Evolutionary conservation across 768 basidiomycete genomes (phyloP).

Genomic region (Xerocomus spinulosus): DNA sequence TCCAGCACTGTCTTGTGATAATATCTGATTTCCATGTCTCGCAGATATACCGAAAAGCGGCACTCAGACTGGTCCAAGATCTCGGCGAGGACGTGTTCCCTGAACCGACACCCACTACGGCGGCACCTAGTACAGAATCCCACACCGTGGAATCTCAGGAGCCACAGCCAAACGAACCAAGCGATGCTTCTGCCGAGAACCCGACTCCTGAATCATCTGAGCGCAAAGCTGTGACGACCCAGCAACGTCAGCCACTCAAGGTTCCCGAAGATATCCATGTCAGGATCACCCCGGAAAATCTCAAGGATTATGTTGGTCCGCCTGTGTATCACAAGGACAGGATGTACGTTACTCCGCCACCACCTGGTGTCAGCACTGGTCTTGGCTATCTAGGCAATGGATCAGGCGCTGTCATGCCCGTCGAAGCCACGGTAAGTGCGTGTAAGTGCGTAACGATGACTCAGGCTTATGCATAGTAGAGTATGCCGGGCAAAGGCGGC

Average conservation of each 20-base stretch:
- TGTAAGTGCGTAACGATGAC: not conserved
- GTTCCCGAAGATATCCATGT: slow-evolving; percentile 80
- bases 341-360: slow-evolving; percentile 75
- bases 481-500: slow-evolving; percentile 93
- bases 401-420: slow-evolving; percentile 93
- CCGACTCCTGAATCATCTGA: slow-evolving; percentile 29
- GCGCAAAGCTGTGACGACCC: slow-evolving; percentile 64
- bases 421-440: slow-evolving; percentile 80
- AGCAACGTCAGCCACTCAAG: slow-evolving; percentile 70
- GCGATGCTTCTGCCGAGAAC: slow-evolving; percentile 12
- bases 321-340: slow-evolving; percentile 93
- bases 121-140: slow-evolving; percentile 13
- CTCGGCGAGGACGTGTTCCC: slow-evolving; percentile 84
- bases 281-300: slow-evolving; percentile 75
- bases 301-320: slow-evolving; percentile 96
- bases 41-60: slow-evolving; percentile 95
- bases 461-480: slow-evolving; percentile 38
- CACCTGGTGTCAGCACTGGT: slow-evolving; percentile 91
- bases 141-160: slow-evolving; percentile 51
- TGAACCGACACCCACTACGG: slow-evolving; percentile 46
- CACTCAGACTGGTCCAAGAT: slow-evolving; percentile 84
- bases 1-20: not conserved
- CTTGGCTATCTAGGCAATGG: slow-evolving; percentile 96
- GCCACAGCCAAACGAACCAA: slow-evolving; percentile 38
- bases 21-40: not conserved